Conservation (phyloP, 148 eudicot genomes). For the Rhododendron molle region DNA sequence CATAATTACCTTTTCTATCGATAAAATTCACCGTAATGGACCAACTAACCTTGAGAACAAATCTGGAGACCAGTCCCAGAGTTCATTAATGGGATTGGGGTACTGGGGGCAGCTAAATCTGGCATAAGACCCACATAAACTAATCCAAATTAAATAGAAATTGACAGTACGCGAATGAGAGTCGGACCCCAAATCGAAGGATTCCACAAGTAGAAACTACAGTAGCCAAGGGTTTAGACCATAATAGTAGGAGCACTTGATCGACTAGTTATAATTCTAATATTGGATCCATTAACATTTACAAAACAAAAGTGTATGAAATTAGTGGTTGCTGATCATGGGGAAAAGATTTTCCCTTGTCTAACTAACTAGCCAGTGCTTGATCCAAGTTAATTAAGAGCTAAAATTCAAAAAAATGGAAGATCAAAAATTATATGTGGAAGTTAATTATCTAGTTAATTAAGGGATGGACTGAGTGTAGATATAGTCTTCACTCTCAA, state of each 20-base stretch:
- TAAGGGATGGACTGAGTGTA: slow-evolving; percentile 33
- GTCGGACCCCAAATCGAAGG: not conserved
- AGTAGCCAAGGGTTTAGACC: not conserved
- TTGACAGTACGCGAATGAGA: not conserved
- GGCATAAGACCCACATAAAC: no score
- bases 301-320: not conserved
- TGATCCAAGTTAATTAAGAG: not conserved
- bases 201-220: not conserved
- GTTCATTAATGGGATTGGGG: no score
- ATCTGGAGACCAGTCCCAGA: not conserved
- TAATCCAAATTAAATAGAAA: no score
- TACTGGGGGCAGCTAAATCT: no score
- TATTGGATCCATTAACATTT: not conserved
- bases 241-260: not conserved
- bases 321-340: not conserved
- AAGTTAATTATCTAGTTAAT: not conserved
- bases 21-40: not conserved
- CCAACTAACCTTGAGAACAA: not conserved
- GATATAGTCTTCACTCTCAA: slow-evolving; percentile 35
- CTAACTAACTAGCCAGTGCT: not conserved
- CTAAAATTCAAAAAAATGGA: not conserved
- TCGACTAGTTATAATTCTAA: not conserved
- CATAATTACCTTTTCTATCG: no score
- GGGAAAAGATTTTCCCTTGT: not conserved
- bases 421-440: not conserved